A percentile compares a stretch with the other conserved stretches of the same genome.
phyloP scores from a whole-genome alignment of 2,329 filamentous ascomycete species.

The Aspergillus sclerotialis region DNA sequence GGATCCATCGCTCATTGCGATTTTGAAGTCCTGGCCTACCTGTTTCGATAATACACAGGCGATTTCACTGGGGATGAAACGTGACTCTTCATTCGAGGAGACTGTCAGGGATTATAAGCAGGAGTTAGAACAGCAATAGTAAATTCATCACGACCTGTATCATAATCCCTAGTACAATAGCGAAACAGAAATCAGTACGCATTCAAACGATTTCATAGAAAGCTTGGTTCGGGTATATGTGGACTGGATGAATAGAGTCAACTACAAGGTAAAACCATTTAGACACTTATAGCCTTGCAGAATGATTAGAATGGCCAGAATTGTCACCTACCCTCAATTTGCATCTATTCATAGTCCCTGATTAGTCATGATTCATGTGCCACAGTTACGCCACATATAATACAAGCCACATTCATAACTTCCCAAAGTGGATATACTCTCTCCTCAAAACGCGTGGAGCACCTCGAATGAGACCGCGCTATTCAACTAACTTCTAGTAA shows the following conservation, averaged over 20 bases:
- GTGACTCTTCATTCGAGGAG: constrained; percentile 48
- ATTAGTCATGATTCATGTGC: not conserved
- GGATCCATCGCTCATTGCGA: constrained; percentile 44
- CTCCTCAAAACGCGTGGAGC: no score
- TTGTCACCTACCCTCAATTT: not conserved
- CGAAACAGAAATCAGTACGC: no score
- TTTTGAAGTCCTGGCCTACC: constrained; percentile 51
- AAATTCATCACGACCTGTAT: no score
- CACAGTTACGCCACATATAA: not conserved
- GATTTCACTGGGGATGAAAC: constrained; percentile 45
- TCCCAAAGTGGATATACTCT: not conserved
- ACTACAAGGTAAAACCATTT: no score
- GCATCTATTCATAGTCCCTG: not conserved
- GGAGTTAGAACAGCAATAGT: constrained; percentile 12
- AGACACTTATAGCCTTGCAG: no score
- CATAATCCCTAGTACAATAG: not conserved
- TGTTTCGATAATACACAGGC: constrained; percentile 49
- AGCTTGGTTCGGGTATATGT: no score
- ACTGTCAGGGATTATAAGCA: constrained; percentile 52
- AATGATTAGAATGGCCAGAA: no score
- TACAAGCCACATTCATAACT: not conserved
- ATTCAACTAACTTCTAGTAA: not conserved
- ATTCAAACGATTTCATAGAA: no score
- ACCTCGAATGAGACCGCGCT: not conserved
- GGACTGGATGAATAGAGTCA: no score